Base-by-base conservation (phyloP, 495 filamentous ascomycete species). In the Cercophora newfieldiana region DNA sequence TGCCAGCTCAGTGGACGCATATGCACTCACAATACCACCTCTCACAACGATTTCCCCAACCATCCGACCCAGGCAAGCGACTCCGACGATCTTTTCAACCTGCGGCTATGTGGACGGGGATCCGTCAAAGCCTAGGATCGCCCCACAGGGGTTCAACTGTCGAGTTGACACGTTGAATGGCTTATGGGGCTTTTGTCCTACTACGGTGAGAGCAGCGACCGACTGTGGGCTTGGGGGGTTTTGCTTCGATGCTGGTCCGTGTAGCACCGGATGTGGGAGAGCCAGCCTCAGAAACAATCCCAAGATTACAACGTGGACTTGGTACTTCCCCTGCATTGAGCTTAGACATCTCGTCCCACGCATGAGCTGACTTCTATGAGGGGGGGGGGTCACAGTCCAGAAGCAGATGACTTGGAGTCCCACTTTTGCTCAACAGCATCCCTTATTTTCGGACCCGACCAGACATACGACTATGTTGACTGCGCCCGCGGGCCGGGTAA, bases 141-240 rank as follows among this genome's bases (percentile, higher is more conserved):
- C 67, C 22, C 26, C 44, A 2, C 3, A 48, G 12, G 67, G 67
- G 8, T 69, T 61, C 50, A 59, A 66, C 57, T 69, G 63, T 50
- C 48, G 67, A 7, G 58, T 67, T 7, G 64, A 69, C 65, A 60
- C 56, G 5, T 7, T 19, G 1, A 49, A 69, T 33, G 67, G 63
- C 8, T 4, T 66, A 2, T 69, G 67, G 67, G 63, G 67, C 0
- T 66, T 69, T 22, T 69, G 67, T 33, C 63, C 67, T n/a, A 69
- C 67, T 16, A 53, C 55, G 1, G 63, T 69, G 8, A 63, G 63
- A 5, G 57, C 37, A 1, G 64, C 58, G 16, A 62, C 47, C 0
- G 63, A 69, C 63, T 69, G 67, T 44, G 64, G 64, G 6, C 65
- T 66, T 1, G 67, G 57, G 5, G 67, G 64, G 0, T 56, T 44